phyloP scores from a whole-genome alignment of 2,329 filamentous ascomycete species.

The Xylaria sp. region DNA sequence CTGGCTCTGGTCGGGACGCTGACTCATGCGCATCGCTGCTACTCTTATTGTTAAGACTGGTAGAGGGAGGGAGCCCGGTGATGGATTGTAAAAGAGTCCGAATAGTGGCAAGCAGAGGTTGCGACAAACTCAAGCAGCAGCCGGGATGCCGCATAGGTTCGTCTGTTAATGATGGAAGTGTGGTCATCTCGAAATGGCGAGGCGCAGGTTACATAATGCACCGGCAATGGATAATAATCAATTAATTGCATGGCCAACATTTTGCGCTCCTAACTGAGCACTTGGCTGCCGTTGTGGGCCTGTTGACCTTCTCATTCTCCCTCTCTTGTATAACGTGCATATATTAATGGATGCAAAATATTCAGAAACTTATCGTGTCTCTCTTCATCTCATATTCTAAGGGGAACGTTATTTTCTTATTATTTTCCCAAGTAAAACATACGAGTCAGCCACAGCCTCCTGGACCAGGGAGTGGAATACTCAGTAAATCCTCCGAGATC shows the following conservation, averaged over 20 bases:
- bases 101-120: conserved; percentile 30
- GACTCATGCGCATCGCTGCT: neutral
- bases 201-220: neutral
- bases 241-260: neutral
- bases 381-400: too few species aligned
- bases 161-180: conserved; percentile 27
- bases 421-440: neutral
- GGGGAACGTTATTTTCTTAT: too few species aligned
- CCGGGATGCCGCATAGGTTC: conserved; percentile 35
- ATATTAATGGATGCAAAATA: neutral
- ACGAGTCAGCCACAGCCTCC: neutral
- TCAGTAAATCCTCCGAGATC: neutral
- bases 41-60: neutral
- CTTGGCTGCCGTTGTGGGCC: conserved; percentile 3
- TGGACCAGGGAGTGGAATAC: neutral
- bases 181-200: conserved; percentile 5
- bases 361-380: too few species aligned
- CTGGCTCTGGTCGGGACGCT: neutral
- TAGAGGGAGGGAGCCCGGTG: neutral
- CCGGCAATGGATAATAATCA: too few species aligned
- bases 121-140: conserved; percentile 39
- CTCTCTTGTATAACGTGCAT: neutral
- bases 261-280: too few species aligned
- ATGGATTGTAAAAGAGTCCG: conserved; percentile 5
- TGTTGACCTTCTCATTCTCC: neutral